Evolutionary conservation across 2,329 filamentous ascomycete species (phyloP).

Genomic region (Leptographium galeiforme): DNA sequence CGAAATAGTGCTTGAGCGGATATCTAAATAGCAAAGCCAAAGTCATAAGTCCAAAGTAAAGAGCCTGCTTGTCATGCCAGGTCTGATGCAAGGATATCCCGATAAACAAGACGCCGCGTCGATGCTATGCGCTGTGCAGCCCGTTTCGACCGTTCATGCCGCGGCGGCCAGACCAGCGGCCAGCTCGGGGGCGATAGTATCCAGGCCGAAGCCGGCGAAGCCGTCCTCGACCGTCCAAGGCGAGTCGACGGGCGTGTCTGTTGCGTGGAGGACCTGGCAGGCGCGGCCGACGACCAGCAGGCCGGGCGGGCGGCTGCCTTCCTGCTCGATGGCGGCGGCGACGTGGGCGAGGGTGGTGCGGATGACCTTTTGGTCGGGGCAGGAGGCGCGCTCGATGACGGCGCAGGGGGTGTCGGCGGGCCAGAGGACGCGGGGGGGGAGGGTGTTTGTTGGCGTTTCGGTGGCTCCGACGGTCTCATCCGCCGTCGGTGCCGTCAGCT

Average conservation of each 20-base stretch:
- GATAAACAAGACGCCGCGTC: too few species aligned
- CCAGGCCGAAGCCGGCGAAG: constrained; percentile 8
- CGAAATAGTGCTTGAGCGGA: neutral
- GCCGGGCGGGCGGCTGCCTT: constrained; percentile 80
- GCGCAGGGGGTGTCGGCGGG: constrained; percentile 73
- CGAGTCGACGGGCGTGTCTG: neutral
- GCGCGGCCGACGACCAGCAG: constrained; percentile 73
- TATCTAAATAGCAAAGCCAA: neutral
- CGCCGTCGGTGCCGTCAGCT: constrained; percentile 41
- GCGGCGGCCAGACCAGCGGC: neutral
- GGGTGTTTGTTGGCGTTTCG: constrained; percentile 9
- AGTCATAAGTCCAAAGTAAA: neutral
- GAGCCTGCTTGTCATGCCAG: too few species aligned
- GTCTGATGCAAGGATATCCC: too few species aligned
- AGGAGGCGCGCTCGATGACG: constrained; percentile 85
- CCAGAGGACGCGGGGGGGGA: constrained; percentile 40
- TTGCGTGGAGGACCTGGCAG: constrained; percentile 60
- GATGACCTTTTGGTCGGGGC: constrained; percentile 86
- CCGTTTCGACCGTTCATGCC: too few species aligned
- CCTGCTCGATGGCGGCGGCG: constrained; percentile 69
- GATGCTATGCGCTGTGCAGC: too few species aligned
- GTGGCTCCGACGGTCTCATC: constrained; percentile 18
- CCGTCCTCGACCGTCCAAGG: constrained; percentile 12
- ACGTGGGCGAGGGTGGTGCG: constrained; percentile 73
- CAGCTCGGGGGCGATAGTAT: neutral